These are phyloP conservation scores for Puccinia hordei DNA, from an alignment of 1,284 basidiomycete genomes.

Conservation along the genomic window DNA sequence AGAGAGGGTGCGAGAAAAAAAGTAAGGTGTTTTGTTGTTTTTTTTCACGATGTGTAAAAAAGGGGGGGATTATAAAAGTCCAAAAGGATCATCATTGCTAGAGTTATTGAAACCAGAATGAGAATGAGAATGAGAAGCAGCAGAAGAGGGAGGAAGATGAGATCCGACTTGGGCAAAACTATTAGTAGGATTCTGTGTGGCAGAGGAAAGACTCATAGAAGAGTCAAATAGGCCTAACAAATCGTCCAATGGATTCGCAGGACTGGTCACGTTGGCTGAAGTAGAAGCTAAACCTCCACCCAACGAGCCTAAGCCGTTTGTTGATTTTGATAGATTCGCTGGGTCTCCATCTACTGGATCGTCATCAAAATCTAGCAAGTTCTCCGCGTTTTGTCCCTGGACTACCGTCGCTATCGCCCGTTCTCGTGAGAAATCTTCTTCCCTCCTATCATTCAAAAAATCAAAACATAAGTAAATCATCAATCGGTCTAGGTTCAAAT, in stretches of 20 bases:
- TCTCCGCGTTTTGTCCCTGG: constrained; percentile 86
- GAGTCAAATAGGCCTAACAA: constrained; percentile 42
- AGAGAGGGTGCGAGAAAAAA: neutral
- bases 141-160: neutral
- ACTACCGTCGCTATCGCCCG: constrained; percentile 86
- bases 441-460: constrained; percentile 58
- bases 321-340: neutral
- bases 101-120: neutral
- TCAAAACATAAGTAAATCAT: neutral
- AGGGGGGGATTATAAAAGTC: constrained; percentile 27
- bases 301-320: neutral
- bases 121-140: neutral
- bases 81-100: constrained; percentile 23
- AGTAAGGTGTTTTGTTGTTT: neutral
- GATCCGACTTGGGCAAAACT: no score
- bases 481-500: neutral
- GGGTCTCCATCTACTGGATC: constrained; percentile 20
- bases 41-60: no score
- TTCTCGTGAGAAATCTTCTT: constrained; percentile 68
- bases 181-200: neutral
- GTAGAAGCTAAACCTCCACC: no score
- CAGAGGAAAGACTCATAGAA: neutral
- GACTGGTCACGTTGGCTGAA: neutral
- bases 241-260: constrained; percentile 41
- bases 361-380: constrained; percentile 59